Conservation (phyloP, 495 filamentous ascomycete genomes). For the Platismatia glauca region DNA sequence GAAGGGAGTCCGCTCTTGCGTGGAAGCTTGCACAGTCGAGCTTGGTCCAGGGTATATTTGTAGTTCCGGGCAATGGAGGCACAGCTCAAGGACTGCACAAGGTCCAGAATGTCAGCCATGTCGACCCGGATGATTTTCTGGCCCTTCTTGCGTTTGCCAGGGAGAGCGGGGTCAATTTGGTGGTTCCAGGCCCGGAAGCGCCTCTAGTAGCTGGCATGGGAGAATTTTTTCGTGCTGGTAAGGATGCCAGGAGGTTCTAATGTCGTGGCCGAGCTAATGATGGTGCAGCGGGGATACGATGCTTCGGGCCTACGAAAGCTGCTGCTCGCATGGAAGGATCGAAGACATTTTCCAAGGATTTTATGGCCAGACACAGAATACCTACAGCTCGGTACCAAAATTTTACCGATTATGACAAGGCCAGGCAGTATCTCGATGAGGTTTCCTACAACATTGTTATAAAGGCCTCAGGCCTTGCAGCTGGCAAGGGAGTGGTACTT, state of each 20-base stretch:
- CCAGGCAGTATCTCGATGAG: conserved; percentile 63
- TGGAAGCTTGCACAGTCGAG: conserved; percentile 87
- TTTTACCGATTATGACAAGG: conserved; percentile 73
- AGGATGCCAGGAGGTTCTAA: conserved; percentile 26
- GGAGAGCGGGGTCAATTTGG: conserved; percentile 66
- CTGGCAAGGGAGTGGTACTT: conserved; percentile 88
- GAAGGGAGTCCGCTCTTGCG: conserved; percentile 87
- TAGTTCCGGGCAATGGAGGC: conserved; percentile 73
- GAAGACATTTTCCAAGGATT: conserved; percentile 96
- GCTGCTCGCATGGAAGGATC: conserved; percentile 91
- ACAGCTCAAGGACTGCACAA: conserved; percentile 58
- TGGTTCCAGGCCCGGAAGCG: conserved; percentile 85
- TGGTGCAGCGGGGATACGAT: conserved; percentile 56
- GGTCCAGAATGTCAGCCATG: conserved; percentile 56
- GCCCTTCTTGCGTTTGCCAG: conserved; percentile 66
- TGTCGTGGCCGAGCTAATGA: conserved; percentile 16
- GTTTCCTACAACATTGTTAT: conserved; percentile 74
- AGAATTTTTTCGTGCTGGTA: conserved; percentile 60
- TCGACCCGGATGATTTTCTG: conserved; percentile 67
- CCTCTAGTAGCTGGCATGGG: conserved; percentile 89
- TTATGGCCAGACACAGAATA: conserved; percentile 86
- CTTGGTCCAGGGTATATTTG: not conserved
- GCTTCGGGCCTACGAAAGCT: conserved; percentile 78
- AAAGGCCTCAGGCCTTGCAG: conserved; percentile 74
- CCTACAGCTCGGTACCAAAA: conserved; percentile 86